These are phyloP conservation scores for Iodosphaeria phyllophila DNA, from an alignment of 2,329 filamentous ascomycete genomes.

Conservation along the genomic window DNA sequence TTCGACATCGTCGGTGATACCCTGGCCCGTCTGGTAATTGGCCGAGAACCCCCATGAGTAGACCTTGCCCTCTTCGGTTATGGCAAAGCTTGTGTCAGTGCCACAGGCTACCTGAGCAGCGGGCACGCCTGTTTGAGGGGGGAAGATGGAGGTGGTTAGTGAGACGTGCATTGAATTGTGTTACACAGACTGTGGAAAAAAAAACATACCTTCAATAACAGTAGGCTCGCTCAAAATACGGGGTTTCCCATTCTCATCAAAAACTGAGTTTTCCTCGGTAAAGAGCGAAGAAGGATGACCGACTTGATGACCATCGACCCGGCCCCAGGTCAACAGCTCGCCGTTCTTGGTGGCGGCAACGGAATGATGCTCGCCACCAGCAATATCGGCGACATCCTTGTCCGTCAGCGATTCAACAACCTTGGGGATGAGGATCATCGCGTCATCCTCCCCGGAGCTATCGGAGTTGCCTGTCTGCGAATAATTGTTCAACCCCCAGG, in stretches of 20 bases:
- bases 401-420: conserved; percentile 45
- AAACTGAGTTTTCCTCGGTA: conserved; percentile 38
- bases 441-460: conserved; percentile 46
- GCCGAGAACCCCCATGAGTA: conserved; percentile 68
- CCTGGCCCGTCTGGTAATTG: conserved; percentile 66
- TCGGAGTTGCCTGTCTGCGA: conserved; percentile 47
- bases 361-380: conserved; percentile 53
- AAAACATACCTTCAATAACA: conserved; percentile 30
- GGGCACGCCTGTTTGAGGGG: conserved; percentile 27
- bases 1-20: conserved; percentile 60
- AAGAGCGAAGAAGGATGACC: conserved; percentile 38
- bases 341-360: conserved; percentile 23
- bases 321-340: conserved; percentile 25
- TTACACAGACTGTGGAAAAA: not conserved
- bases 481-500: conserved; percentile 58
- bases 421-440: conserved; percentile 53
- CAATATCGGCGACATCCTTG: conserved; percentile 46
- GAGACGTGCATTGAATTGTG: not conserved
- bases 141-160: conserved; percentile 7
- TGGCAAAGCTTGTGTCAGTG: conserved; percentile 54
- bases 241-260: conserved; percentile 41
- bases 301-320: conserved; percentile 27
- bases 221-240: conserved; percentile 55
- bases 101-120: conserved; percentile 41
- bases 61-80: conserved; percentile 49